Evolutionary conservation across 257 asterid genomes (phyloP).

Genomic region (Solanum commersonii): DNA sequence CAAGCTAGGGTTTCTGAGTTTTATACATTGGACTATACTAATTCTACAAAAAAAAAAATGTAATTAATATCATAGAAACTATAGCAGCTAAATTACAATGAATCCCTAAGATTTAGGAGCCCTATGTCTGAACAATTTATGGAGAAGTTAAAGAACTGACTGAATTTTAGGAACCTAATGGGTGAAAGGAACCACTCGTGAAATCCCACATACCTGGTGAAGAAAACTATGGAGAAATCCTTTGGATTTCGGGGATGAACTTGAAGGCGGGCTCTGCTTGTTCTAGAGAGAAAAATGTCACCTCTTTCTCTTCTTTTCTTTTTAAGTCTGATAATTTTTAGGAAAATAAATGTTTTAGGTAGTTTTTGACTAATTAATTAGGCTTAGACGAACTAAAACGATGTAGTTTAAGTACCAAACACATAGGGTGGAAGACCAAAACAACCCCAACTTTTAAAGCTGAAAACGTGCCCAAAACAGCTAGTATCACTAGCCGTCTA

Average conservation of each 20-base stretch:
- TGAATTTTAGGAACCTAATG: neutral
- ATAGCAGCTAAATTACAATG: neutral
- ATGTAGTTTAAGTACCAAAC: no score
- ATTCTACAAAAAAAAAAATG: neutral
- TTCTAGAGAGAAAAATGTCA: neutral
- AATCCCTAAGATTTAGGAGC: neutral
- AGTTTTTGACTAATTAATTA: neutral
- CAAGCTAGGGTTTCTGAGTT: neutral
- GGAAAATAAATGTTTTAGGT: neutral
- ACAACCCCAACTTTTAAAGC: neutral
- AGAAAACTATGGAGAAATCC: neutral
- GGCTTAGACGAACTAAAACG: neutral
- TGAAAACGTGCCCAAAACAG: neutral
- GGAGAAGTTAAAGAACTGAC: neutral
- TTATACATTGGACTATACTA: neutral
- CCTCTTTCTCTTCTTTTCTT: neutral
- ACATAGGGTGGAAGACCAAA: neutral
- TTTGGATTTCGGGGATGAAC: neutral
- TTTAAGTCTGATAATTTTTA: no score
- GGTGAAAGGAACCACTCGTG: neutral
- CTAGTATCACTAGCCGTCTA: neutral
- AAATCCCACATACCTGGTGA: neutral
- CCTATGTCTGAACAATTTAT: neutral
- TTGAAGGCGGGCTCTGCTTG: neutral
- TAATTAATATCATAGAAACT: no score